Percentiles rank a stretch among this genome's conserved stretches.
These are phyloP conservation scores for Mollisia scopiformis DNA, from an alignment of 2,329 filamentous ascomycete species.

Conservation along the genomic window DNA sequence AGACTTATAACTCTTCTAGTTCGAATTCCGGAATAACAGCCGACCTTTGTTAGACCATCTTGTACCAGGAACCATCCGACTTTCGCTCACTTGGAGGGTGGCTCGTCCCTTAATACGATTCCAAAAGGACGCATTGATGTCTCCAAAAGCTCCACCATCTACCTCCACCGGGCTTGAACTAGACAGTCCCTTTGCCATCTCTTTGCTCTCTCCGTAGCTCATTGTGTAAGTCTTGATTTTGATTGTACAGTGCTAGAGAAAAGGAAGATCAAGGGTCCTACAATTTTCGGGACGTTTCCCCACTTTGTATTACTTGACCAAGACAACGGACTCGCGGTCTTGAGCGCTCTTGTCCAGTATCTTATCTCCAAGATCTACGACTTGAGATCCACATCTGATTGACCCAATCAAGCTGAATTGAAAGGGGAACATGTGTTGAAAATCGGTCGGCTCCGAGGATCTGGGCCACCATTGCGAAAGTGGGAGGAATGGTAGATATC, in stretches of 20 bases:
- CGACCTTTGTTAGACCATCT: constrained; percentile 11
- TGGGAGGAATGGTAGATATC: background rate
- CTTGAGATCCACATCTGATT: background rate
- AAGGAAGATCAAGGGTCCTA: background rate
- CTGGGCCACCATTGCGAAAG: background rate
- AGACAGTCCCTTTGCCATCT: background rate
- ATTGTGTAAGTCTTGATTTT: background rate
- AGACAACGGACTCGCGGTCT: background rate
- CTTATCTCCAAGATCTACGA: background rate
- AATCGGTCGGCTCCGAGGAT: background rate
- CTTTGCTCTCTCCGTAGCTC: background rate
- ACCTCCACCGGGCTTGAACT: background rate
- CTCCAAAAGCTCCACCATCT: background rate
- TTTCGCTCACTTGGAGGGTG: background rate
- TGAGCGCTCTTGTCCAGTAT: background rate
- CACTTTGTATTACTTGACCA: background rate
- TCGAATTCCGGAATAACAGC: too few relatives aligned
- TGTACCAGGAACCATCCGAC: constrained; percentile 2
- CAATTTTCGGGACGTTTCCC: background rate
- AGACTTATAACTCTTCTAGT: too few relatives aligned
- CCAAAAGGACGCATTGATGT: background rate
- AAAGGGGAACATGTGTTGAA: background rate
- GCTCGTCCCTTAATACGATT: background rate
- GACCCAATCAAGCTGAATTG: background rate
- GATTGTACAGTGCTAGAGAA: too few relatives aligned